Conservation (phyloP, 2,329 filamentous ascomycete species). For the Xenosphaeropsis pyriputrescens region DNA sequence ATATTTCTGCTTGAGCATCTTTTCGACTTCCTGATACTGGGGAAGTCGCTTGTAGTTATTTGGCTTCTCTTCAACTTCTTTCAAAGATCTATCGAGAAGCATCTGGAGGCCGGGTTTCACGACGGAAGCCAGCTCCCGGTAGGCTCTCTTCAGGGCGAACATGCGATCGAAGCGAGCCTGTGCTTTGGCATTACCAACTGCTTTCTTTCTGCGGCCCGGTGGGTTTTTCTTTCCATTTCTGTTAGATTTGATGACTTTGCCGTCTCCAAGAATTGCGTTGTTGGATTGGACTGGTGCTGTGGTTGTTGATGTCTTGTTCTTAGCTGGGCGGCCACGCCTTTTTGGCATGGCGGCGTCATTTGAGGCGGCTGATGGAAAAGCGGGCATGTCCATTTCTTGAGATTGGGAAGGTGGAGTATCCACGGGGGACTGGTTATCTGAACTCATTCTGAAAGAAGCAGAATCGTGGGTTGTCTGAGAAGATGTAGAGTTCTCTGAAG, state of each 20-base stretch:
- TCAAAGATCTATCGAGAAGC: slow-evolving; percentile 14
- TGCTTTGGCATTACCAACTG: slow-evolving; percentile 8
- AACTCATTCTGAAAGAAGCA: no score
- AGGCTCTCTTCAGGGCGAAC: slow-evolving; percentile 12
- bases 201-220: slow-evolving; percentile 2
- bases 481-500: no score
- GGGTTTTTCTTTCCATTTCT: slow-evolving; percentile 1
- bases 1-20: slow-evolving; percentile 8
- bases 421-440: no score
- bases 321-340: background rate
- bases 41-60: slow-evolving; percentile 13
- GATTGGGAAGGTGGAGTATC: no score
- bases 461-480: no score
- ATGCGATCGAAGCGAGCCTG: slow-evolving; percentile 15
- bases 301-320: background rate
- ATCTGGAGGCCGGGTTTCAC: slow-evolving; percentile 8
- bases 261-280: background rate
- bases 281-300: no score
- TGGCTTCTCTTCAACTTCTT: slow-evolving; percentile 8
- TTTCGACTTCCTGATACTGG: slow-evolving; percentile 11
- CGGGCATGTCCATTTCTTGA: no score
- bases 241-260: background rate
- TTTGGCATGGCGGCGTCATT: background rate
- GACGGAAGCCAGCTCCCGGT: slow-evolving; percentile 9
- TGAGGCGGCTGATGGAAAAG: no score